phyloP scores from a whole-genome alignment of 495 filamentous ascomycete species.

The Aspergillus homomorphus region DNA sequence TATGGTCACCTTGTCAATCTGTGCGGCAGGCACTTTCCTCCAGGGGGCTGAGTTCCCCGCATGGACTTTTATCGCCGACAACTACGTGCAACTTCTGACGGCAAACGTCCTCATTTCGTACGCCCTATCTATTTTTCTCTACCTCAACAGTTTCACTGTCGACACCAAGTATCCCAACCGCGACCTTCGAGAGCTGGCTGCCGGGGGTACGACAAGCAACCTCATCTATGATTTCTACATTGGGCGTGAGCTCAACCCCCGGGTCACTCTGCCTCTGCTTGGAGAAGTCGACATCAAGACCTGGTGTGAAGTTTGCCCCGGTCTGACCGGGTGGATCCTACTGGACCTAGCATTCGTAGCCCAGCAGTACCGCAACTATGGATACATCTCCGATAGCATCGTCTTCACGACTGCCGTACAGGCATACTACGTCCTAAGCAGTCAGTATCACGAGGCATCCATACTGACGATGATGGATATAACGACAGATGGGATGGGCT shows the following conservation, averaged over 20 bases:
- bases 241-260: constrained; percentile 86
- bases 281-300: constrained; percentile 74
- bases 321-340: constrained; percentile 77
- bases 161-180: constrained; percentile 49
- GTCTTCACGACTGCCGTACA: constrained; percentile 69
- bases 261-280: constrained; percentile 65
- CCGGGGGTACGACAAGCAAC: constrained; percentile 71
- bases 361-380: constrained; percentile 73
- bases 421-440: constrained; percentile 71
- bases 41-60: constrained; percentile 71
- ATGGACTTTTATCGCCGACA: constrained; percentile 81
- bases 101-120: constrained; percentile 68
- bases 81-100: constrained; percentile 74
- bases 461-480: constrained; percentile 89
- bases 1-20: constrained; percentile 55
- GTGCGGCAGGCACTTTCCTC: constrained; percentile 61
- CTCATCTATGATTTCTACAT: constrained; percentile 88
- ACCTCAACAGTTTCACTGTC: constrained; percentile 69
- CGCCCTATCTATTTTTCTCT: constrained; percentile 63
- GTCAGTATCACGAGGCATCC: constrained; percentile 70
- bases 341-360: constrained; percentile 73
- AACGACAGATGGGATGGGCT: constrained; percentile 81
- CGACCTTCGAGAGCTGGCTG: constrained; percentile 66
- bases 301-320: constrained; percentile 78
- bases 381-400: constrained; percentile 76